These are phyloP conservation scores for Arachnomyces sp. DNA, from an alignment of 2,329 filamentous ascomycete genomes.

Conservation along the genomic window DNA sequence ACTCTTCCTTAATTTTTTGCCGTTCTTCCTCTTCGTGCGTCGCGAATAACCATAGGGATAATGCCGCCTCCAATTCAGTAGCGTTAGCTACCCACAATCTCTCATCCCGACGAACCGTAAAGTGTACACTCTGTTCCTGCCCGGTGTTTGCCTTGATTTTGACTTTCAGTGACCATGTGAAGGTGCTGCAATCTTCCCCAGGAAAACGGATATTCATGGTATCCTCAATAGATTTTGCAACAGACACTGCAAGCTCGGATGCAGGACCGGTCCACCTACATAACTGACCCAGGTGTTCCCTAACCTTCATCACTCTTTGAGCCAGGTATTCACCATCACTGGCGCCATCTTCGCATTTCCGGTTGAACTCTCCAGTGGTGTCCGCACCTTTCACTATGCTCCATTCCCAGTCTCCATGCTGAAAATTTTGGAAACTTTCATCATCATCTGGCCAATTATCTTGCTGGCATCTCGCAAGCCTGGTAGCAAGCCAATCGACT, in stretches of 20 bases:
- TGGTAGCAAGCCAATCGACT: slow-evolving; percentile 23
- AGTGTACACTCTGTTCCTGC: background rate
- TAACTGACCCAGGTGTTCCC: background rate
- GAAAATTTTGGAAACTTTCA: too few relatives aligned
- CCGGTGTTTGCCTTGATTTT: background rate
- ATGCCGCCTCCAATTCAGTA: slow-evolving; percentile 19
- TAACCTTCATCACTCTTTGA: background rate
- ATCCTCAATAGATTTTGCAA: slow-evolving; percentile 15
- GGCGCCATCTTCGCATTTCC: background rate
- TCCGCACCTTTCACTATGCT: too few relatives aligned
- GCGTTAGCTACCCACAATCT: slow-evolving; percentile 15
- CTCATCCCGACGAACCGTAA: background rate
- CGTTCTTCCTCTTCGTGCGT: slow-evolving; percentile 8
- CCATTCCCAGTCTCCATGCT: too few relatives aligned
- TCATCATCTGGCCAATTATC: too few relatives aligned
- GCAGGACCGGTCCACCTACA: slow-evolving; percentile 16
- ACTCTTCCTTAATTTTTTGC: too few relatives aligned
- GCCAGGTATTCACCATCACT: too few relatives aligned
- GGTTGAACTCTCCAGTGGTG: background rate
- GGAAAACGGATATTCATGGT: slow-evolving; percentile 14
- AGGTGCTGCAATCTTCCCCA: too few relatives aligned
- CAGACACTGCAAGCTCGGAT: slow-evolving; percentile 7
- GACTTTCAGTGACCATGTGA: too few relatives aligned
- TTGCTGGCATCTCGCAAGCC: too few relatives aligned
- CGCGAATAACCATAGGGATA: slow-evolving; percentile 24